Evolutionary conservation across 2,329 filamentous ascomycete genomes (phyloP).

Genomic region (Aspergillus sp.): DNA sequence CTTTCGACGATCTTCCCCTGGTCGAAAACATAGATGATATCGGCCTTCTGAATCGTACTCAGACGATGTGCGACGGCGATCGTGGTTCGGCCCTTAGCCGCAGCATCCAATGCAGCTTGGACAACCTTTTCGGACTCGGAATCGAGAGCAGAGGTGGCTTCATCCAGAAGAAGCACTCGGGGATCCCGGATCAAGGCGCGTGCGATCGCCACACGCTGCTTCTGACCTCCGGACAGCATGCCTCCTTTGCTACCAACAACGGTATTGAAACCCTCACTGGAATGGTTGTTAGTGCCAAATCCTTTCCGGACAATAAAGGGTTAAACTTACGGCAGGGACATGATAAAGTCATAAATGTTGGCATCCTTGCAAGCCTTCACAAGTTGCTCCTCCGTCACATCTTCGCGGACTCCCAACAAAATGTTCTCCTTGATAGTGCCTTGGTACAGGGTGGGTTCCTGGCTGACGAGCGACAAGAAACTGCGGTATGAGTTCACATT

Average conservation of each 20-base stretch:
- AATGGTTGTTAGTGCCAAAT: constrained; percentile 22
- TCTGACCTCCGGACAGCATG: constrained; percentile 86
- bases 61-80: constrained; percentile 93
- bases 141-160: constrained; percentile 63
- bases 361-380: constrained; percentile 81
- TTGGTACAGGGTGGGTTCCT: constrained; percentile 93
- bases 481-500: constrained; percentile 86
- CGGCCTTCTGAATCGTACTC: constrained; percentile 90
- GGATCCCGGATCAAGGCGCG: constrained; percentile 88
- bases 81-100: constrained; percentile 81
- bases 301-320: not conserved
- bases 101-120: constrained; percentile 75
- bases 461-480: constrained; percentile 82
- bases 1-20: constrained; percentile 81
- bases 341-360: constrained; percentile 90
- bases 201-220: constrained; percentile 92
- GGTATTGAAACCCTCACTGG: constrained; percentile 75
- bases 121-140: constrained; percentile 55
- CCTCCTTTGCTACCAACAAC: constrained; percentile 84
- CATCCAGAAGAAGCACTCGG: constrained; percentile 80
- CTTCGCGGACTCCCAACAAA: constrained; percentile 71
- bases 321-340: constrained; percentile 67
- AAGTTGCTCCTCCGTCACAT: constrained; percentile 71
- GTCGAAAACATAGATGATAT: constrained; percentile 96
- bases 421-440: constrained; percentile 91